Percentiles rank a stretch among this genome's conserved stretches.
Evolutionary conservation across 768 basidiomycete genomes (phyloP).

Genomic region (Tricholoma hemisulphureum): DNA sequence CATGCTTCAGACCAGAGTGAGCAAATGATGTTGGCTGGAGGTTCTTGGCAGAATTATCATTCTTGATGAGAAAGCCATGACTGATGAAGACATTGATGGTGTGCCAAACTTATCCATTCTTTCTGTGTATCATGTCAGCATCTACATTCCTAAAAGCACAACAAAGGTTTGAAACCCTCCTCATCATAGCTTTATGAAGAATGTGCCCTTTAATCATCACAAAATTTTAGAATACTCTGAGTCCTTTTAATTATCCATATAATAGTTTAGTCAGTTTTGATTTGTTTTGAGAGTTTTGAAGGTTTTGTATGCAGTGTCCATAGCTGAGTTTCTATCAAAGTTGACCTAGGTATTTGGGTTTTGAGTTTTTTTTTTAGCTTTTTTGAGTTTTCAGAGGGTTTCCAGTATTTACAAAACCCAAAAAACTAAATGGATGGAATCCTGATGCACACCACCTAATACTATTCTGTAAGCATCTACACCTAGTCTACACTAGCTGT

Average conservation of each 20-base stretch:
- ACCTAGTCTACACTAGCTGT: too few relatives aligned
- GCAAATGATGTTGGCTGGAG: background rate
- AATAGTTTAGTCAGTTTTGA: background rate
- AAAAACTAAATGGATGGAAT: background rate
- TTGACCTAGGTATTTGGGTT: background rate
- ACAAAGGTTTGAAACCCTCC: background rate
- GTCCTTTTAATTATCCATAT: background rate
- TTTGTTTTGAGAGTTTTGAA: background rate
- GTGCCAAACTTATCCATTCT: background rate
- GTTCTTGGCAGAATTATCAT: background rate
- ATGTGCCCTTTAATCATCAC: background rate
- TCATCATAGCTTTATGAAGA: background rate
- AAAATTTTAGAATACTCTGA: background rate
- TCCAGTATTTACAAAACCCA: background rate
- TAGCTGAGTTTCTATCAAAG: background rate
- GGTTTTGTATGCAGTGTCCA: background rate
- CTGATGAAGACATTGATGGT: background rate
- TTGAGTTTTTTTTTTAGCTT: too few relatives aligned
- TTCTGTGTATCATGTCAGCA: background rate
- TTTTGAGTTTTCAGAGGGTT: background rate
- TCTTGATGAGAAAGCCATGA: background rate
- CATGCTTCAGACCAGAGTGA: background rate
- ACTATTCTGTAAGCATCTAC: too few relatives aligned
- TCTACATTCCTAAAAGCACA: too few relatives aligned
- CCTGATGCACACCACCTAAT: too few relatives aligned